These are phyloP conservation scores for Gossypium aridum DNA, from an alignment of 441 rosid species.

Conservation along the genomic window DNA sequence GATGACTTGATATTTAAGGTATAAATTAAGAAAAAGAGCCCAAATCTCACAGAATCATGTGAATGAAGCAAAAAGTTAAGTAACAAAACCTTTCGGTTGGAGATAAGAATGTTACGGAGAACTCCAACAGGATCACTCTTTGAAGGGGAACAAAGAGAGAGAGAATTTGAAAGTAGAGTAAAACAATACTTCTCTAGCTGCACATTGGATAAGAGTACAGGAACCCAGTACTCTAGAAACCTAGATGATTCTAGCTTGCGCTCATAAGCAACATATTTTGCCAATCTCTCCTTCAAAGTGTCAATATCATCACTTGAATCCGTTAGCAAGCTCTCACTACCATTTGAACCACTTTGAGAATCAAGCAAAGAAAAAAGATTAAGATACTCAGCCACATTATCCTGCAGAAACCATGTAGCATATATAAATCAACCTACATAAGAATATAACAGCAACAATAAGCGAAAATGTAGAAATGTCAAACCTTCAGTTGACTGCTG, in stretches of 20 bases:
- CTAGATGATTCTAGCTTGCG: slow-evolving; percentile 40
- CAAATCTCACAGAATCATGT: slow-evolving; percentile 13
- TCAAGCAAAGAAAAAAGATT: slow-evolving; percentile 34
- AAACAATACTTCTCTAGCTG: slow-evolving; percentile 95
- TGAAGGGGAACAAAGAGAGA: slow-evolving; percentile 50
- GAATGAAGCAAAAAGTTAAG: not conserved
- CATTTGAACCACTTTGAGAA: slow-evolving; percentile 10
- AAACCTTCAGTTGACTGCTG: slow-evolving; percentile 52
- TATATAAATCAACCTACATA: slow-evolving; percentile 5
- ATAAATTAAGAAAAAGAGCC: not conserved
- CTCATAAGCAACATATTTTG: slow-evolving; percentile 29
- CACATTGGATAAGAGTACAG: slow-evolving; percentile 64
- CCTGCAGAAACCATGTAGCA: slow-evolving; percentile 34
- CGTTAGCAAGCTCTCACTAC: slow-evolving; percentile 11
- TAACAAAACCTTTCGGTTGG: slow-evolving; percentile 58
- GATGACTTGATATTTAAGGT: not conserved
- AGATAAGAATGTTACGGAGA: slow-evolving; percentile 53
- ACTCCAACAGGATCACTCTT: slow-evolving; percentile 59
- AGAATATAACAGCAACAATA: not conserved
- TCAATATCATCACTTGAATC: slow-evolving; percentile 25
- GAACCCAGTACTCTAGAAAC: slow-evolving; percentile 90
- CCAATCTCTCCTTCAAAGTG: slow-evolving; percentile 38
- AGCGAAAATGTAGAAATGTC: slow-evolving; percentile 11
- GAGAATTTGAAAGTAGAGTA: slow-evolving; percentile 49
- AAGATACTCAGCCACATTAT: slow-evolving; percentile 23